phyloP scores from a whole-genome alignment of 2,329 filamentous ascomycete genomes.

The Leptosphaerulina australis region DNA sequence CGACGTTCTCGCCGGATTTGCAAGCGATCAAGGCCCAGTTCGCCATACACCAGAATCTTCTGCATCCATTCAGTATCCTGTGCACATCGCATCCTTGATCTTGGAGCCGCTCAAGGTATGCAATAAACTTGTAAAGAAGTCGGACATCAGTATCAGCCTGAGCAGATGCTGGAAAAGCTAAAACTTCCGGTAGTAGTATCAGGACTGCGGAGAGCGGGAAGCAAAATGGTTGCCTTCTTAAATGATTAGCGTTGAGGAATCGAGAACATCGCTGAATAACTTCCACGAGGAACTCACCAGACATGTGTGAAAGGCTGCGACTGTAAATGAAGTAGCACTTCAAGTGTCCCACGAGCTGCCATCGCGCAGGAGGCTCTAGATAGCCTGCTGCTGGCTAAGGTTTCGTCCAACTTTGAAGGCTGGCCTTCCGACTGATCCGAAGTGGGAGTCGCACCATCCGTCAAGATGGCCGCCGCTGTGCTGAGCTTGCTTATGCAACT shows the following conservation, averaged over 20 bases:
- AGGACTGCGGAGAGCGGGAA: conserved; percentile 7
- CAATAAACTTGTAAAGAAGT: background rate
- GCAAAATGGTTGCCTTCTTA: conserved; percentile 4
- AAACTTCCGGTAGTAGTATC: background rate
- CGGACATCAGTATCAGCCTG: background rate
- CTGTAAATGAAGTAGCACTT: background rate
- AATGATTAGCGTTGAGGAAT: background rate
- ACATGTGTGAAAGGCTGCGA: conserved; percentile 3
- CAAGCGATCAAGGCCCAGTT: background rate
- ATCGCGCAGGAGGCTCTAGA: background rate
- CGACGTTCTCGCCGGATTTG: background rate
- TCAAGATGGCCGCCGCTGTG: background rate
- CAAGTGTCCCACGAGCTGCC: conserved; percentile 1
- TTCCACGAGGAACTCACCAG: background rate
- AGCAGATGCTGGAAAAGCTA: background rate
- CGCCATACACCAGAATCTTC: background rate
- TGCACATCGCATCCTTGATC: background rate
- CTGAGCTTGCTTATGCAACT: conserved; percentile 4
- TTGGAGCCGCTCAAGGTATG: background rate
- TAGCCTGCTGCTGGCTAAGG: background rate
- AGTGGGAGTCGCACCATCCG: background rate
- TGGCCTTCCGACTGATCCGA: background rate
- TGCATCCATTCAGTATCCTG: conserved; percentile 1
- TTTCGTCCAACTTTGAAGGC: background rate
- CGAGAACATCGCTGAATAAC: background rate